These are phyloP conservation scores for Clavariopsis aquatica DNA, from an alignment of 495 filamentous ascomycete genomes.

Conservation along the genomic window DNA sequence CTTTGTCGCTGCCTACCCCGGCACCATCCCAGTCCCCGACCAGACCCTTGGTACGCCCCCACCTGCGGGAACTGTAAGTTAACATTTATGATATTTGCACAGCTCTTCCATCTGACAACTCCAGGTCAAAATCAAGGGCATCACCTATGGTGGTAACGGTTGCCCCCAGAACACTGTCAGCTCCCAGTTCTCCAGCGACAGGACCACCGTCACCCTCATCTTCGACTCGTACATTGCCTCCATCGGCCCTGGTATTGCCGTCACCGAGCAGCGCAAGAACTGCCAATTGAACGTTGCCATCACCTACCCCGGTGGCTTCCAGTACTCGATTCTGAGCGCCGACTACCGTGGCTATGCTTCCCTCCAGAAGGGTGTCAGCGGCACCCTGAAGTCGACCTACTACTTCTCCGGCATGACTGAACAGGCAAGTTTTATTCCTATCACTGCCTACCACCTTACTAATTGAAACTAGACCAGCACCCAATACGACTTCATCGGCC, in stretches of 20 bases:
- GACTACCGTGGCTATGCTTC: slow-evolving; percentile 54
- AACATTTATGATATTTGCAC: neutral
- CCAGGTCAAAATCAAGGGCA: slow-evolving; percentile 41
- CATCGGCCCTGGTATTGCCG: slow-evolving; percentile 46
- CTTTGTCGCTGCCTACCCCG: slow-evolving; percentile 26
- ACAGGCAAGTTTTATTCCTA: slow-evolving; percentile 29
- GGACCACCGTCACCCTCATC: slow-evolving; percentile 53
- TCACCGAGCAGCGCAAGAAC: slow-evolving; percentile 51
- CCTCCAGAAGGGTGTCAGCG: slow-evolving; percentile 49
- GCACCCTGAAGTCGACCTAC: slow-evolving; percentile 54
- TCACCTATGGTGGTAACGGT: slow-evolving; percentile 57
- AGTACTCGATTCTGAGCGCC: slow-evolving; percentile 55
- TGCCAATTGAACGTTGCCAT: slow-evolving; percentile 56
- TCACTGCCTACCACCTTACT: neutral
- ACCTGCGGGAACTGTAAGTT: slow-evolving; percentile 13
- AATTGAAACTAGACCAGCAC: slow-evolving; percentile 29
- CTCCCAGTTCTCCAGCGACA: slow-evolving; percentile 54
- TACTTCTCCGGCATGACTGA: slow-evolving; percentile 52
- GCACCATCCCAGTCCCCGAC: slow-evolving; percentile 8
- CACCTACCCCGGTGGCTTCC: slow-evolving; percentile 54
- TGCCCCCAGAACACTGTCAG: slow-evolving; percentile 57
- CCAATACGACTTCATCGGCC: slow-evolving; percentile 39
- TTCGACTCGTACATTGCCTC: slow-evolving; percentile 52
- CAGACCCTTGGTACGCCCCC: slow-evolving; percentile 19
- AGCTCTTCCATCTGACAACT: neutral